Conservation (phyloP, 495 filamentous ascomycete species). For the Gamarada debralockiae region DNA sequence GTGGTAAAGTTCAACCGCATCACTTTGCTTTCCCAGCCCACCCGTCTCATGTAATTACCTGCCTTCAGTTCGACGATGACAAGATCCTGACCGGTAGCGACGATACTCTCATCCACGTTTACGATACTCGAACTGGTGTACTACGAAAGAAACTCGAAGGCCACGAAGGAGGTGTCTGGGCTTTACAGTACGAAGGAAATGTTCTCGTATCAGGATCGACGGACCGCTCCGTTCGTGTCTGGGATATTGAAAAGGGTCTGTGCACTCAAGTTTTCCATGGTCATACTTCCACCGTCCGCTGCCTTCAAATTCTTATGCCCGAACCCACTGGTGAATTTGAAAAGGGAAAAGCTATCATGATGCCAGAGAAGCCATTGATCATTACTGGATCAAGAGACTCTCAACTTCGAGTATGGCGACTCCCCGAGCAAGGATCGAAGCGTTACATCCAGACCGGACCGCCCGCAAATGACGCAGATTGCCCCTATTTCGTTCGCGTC, state of each 20-base stretch:
- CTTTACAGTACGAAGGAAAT: conserved; percentile 93
- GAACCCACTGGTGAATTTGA: conserved; percentile 65
- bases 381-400: conserved; percentile 98
- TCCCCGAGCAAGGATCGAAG: conserved; percentile 75
- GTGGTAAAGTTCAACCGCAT: conserved; percentile 75
- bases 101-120: conserved; percentile 97
- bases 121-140: conserved; percentile 92
- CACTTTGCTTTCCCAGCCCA: conserved; percentile 96
- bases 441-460: conserved; percentile 73
- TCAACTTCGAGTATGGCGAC: conserved; percentile 89
- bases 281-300: conserved; percentile 95
- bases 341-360: conserved; percentile 76
- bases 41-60: conserved; percentile 94
- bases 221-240: conserved; percentile 91
- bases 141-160: conserved; percentile 78
- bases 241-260: conserved; percentile 89
- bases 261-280: conserved; percentile 96
- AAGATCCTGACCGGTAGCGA: conserved; percentile 98
- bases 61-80: conserved; percentile 94
- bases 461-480: conserved; percentile 75
- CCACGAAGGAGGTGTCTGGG: conserved; percentile 98
- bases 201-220: conserved; percentile 94
- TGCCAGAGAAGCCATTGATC: conserved; percentile 89
- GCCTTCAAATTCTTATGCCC: conserved; percentile 91
- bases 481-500: conserved; percentile 88